Evolutionary conservation across 1,139 yeast species (phyloP).

Genomic region (Kodamaea ohmeri): DNA sequence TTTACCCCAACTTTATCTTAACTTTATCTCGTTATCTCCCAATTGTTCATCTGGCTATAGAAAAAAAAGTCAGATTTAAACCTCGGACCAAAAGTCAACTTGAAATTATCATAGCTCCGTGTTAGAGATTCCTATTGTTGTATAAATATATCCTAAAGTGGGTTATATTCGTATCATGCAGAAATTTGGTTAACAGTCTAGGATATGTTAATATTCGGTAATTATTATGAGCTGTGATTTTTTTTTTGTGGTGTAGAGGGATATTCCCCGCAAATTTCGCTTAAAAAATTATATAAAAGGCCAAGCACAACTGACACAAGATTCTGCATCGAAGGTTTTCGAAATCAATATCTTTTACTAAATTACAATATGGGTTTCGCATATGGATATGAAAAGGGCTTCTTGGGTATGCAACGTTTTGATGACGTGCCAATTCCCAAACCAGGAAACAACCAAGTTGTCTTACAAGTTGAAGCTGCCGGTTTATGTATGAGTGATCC

Average conservation of each 20-base stretch:
- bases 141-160: too few species aligned
- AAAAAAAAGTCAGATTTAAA: too few species aligned
- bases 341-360: not conserved
- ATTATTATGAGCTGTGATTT: not conserved
- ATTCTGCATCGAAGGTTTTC: conserved; percentile 1
- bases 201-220: not conserved
- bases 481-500: conserved; percentile 55
- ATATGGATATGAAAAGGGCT: conserved; percentile 21
- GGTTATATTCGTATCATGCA: too few species aligned
- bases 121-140: too few species aligned
- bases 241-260: not conserved
- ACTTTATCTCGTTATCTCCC: too few species aligned
- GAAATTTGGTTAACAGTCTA: too few species aligned
- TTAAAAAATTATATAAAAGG: not conserved
- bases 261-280: not conserved
- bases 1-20: too few species aligned
- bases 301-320: not conserved
- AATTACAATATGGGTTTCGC: conserved; percentile 12
- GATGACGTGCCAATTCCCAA: conserved; percentile 34
- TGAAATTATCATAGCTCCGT: too few species aligned
- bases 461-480: conserved; percentile 50
- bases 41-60: too few species aligned
- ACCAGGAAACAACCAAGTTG: conserved; percentile 37
- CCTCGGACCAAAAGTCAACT: too few species aligned
- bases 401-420: conserved; percentile 16